Evolutionary conservation across 2,329 filamentous ascomycete genomes (phyloP), one percentile per base, ranked within the genome.

Genomic region (Aureobasidium leucospermi): DNA sequence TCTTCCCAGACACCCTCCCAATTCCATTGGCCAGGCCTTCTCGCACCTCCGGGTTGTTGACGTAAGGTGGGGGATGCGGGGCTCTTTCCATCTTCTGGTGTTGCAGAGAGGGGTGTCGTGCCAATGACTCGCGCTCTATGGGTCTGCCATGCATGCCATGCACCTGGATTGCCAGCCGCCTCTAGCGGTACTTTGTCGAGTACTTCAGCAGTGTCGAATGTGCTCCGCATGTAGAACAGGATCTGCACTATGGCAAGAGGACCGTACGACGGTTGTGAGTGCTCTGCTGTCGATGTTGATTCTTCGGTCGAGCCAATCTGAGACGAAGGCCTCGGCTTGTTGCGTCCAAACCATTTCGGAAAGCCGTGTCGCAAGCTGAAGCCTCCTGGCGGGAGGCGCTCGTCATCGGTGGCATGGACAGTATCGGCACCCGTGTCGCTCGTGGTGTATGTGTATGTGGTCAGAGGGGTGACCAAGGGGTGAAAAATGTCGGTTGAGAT

Each of bases 1-100:
- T 92, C 87, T 70, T 95, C 89, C 93, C 93, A 99, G 0, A 97
- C 93, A 0, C 93, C 92, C 68, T 96, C 90, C 93, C 93, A 97
- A 69, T 96, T 96, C 93, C 93, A 97, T 67, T 96, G 88, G 6
- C 88, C 89, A 0, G 90, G 90, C 52, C 81, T 79, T 62, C 85
- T 76, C 61, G 74, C 82, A 70, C 69, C 71, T n/a, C 71, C 71
- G 13, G 71, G 70, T 62, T 65, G 71, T 66, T 66, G 70, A 63
- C 65, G 69, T 53, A 45, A 65, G 63, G 48, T 60, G 58, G 36
- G 64, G 16, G 64, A 46, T 13, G 39, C 45, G 59, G 62, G 46
- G 41, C 29, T 52, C 59, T 43, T 48, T 39, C 41, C 31, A 59
- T 62, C 46, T 63, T 65, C 28, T 62, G 62, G 41, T 19, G 61